Base-by-base conservation (phyloP, 169 alveolate genomes). In the Plasmodium knowlesi region DNA sequence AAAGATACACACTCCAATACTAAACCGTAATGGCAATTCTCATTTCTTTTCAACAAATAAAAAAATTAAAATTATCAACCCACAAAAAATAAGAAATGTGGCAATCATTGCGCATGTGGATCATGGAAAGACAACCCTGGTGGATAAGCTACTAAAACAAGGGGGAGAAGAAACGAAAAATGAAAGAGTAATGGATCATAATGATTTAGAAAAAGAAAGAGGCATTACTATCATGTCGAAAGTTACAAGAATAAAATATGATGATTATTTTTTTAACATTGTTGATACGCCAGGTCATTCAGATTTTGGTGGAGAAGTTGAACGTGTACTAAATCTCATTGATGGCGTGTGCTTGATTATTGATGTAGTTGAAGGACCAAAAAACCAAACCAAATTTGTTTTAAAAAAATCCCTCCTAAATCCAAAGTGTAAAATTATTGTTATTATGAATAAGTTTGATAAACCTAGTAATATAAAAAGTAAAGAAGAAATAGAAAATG, bases 41-140 rank as follows among this genome's bases (percentile, higher is more conserved):
- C 76, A 22, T 12, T 67, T 54, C 67, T 84, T 93, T 90, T 88
- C 96, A 81, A 71, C 72, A 25, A 94, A 80, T 25, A 94, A 92
- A 67, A 84, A 88, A 80, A 61, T 92, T 78, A 72, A 82, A 61
- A 94, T 96, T 37, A 54, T 73, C 30, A 50, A 91, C 53, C 94
- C 96, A 9, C 83, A 72, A 84, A 95, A 93, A 39, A 98, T 99
- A 30, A 96, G 99, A 84, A 99, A 99, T 92, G 99, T 99, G 10
- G 99, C 99, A 83, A 99, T 99, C 70, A 98, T 99, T 54, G 99
- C 99, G 50, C 99, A 99, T 95, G 99, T 99, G 6, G 99, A 99
- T 92, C 99, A 99, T 95, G 99, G 99, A 30, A 99, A 99, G 96
- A 99, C 99, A 30, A 98, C 99, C 1, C 97, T 99, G 74, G 98